Evolutionary conservation across 2,329 filamentous ascomycete genomes (phyloP), one percentile per base, ranked within the genome.

Genomic region (Mycosphaerella sp.): DNA sequence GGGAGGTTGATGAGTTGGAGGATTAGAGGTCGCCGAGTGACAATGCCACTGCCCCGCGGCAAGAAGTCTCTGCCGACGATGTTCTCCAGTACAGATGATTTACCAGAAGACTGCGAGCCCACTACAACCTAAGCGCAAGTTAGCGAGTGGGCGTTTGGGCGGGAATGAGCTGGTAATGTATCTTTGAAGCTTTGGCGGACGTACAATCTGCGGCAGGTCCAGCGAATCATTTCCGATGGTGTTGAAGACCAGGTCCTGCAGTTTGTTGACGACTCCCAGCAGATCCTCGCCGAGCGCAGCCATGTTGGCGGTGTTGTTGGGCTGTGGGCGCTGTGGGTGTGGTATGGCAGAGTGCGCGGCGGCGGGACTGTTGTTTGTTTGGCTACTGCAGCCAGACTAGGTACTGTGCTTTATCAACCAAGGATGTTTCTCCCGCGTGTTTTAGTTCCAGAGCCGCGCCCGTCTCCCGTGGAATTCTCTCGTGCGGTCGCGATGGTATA

Each of bases 211-310:
- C 53, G 93, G 93, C 52, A 98, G 77, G 73, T 98, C 93, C 55
- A 98, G 80, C 47, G 91, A 97, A 72, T 98, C 93, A 76, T 90
- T 97, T 73, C 93, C 93, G 71, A 98, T 98, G 62, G 93, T 98
- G 75, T 98, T 98, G 78, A 98, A 98, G 67, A 98, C 93, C 67
- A 98, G 75, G 73, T 97, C 93, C 73, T 98, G 93, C 66, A 98
- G 79, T 78, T 95, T 95, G 79, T 98, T 98, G 75, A 98, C 93
- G 59, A 89, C 94, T 63, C 82, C 83, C 70, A 98, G 82, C 73
- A 98, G 78, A 73, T 98, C 90, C 73, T 98, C 93, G 68, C 93
- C 91, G 65, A 98, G 84, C 66, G 91, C 84, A 69, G 93, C 87
- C 93, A 97, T 98, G 13, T 40, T 50, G 32, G 35, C 39, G 39